Base-by-base conservation (phyloP, 1,284 basidiomycete genomes). In the Sporisorium exsertum region DNA sequence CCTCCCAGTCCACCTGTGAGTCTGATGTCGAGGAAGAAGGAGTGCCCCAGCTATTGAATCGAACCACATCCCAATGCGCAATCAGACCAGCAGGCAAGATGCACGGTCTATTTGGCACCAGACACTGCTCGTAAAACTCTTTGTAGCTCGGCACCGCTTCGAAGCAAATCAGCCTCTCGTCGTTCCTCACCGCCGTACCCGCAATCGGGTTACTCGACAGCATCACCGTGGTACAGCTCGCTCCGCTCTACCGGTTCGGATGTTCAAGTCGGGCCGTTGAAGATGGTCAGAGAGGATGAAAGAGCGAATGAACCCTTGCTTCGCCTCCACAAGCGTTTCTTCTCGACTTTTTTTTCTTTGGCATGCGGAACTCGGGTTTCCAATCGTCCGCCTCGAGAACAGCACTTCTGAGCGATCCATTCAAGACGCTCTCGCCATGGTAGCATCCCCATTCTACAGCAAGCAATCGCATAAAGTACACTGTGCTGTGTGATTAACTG, bases 101-200 rank as follows among this genome's bases (percentile, higher is more conserved):
- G 29, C 77, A 81, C 0, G 81, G 79, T 26, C 64, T 58, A 52
- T 82, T 82, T 7, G 69, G 61, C 6, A 64, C 13, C 22, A 82
- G 58, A 46, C 65, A 64, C 10, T 53, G 54, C 33, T 68, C 58
- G 29, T 60, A 58, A 47, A 81, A 81, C 20, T 71, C 69, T 16
- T 40, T 50, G 60, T 81, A 81, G 49, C 46, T 68, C 15, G 77
- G 79, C 5, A 60, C 56, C 20, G 46, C 3, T 16, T 47, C 50
- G 45, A 80, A 64, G 3, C 26, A 51, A 2, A 66, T 56, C 40
- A 63, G 46, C 35, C 5, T 24, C n/a, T 66, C 64, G 6, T 59
- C 37, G 9, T 51, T 35, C 1, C 20, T 3, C 5, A 51, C 7
- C 4, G 37, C 27, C 26, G 43, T 29, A 18, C 46, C 29, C 22